Evolutionary conservation across 1,284 basidiomycete species (phyloP), one percentile per base, ranked within the genome.

Genomic region (Bjerkandera adusta): DNA sequence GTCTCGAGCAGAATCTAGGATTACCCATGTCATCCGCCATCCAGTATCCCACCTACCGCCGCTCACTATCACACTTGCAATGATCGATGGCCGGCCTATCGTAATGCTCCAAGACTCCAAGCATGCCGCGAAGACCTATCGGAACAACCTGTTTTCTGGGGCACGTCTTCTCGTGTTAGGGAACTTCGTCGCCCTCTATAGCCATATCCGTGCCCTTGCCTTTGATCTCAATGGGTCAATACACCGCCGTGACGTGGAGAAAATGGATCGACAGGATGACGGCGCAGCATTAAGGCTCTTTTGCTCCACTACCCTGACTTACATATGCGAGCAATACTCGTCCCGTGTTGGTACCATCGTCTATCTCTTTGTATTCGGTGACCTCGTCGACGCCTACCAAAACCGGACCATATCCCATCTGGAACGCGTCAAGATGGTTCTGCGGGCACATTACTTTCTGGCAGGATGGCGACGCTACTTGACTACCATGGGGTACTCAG

Each of bases 231-330:
- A n/a, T n/a, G n/a, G n/a, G n/a, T n/a, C n/a, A n/a, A n/a, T n/a
- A n/a, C n/a, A n/a, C n/a, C n/a, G n/a, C n/a, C n/a, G n/a, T n/a
- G 70, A 73, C 52, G 65, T 72, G 8, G 53, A 62, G n/a, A 65
- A 66, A 37, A 25, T 67, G 1, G 69, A 72, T 47, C 49, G 60
- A 1, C 71, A 74, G 55, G 71, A 73, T 53, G 69, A 75, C 51
- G 59, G 61, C 48, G 69, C 72, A 3, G 70, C 72, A 1, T 49
- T 53, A 1, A 58, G 67, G 5, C 38, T 65, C 0, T 61, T 59
- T 39, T 58, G 60, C 11, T 51, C 61, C 0, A 41, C 38, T 0
- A 49, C 53, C 0, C 41, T 64, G 0, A 34, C 52, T 1, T 54
- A 47, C 15, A 29, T 58, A 3, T 34, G 33, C 1, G 21, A 18